A percentile compares a stretch with the other conserved stretches of the same genome.
These are phyloP conservation scores for Flaveria brownii DNA, from an alignment of 129 eudicot genomes.

Conservation along the genomic window DNA sequence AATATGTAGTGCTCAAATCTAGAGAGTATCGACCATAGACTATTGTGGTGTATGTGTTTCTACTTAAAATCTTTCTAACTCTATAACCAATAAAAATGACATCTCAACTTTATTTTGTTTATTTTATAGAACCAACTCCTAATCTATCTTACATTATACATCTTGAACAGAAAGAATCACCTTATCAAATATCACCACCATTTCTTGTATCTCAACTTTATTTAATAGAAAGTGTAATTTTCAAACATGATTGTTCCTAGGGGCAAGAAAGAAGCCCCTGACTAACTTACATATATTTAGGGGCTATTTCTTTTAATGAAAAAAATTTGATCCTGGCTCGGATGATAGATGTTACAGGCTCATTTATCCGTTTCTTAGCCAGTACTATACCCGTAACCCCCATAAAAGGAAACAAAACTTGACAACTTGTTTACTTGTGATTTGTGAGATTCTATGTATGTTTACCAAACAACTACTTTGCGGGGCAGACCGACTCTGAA, in stretches of 20 bases:
- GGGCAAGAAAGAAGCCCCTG: not conserved
- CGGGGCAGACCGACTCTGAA: not conserved
- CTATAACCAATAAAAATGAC: not conserved
- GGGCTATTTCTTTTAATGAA: no score
- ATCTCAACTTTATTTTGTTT: no score
- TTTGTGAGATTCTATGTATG: not conserved
- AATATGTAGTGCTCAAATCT: not conserved
- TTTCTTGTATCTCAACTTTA: not conserved
- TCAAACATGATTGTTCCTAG: not conserved
- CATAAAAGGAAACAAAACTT: no score
- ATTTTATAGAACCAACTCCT: no score
- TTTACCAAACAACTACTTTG: slow-evolving; percentile 1
- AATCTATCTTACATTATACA: no score
- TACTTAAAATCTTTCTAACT: not conserved
- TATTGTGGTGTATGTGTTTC: not conserved
- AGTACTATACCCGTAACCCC: no score
- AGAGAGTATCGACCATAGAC: not conserved
- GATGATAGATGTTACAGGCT: no score
- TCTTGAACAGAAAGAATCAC: no score
- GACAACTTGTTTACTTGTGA: no score
- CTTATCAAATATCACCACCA: no score
- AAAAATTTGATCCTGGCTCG: no score
- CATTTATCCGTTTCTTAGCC: no score
- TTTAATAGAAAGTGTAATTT: not conserved
- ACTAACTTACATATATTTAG: not conserved